These are phyloP conservation scores for Suillus paluster DNA, from an alignment of 768 basidiomycete species.

Conservation along the genomic window DNA sequence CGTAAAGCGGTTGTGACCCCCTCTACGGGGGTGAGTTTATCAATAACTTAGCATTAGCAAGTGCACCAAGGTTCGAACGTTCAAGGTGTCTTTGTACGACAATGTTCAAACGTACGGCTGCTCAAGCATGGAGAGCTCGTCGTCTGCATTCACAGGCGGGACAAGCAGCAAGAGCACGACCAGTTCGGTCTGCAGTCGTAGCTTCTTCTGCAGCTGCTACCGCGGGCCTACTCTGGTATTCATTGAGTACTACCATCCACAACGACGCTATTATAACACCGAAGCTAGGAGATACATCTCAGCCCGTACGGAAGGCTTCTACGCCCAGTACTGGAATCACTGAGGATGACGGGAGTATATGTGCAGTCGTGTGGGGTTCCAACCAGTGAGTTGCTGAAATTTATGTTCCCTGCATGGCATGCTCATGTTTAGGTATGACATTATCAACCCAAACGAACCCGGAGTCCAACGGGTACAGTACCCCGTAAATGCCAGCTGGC, in stretches of 20 bases:
- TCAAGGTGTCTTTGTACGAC: neutral
- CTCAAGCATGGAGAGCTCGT: conserved; percentile 3
- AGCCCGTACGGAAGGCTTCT: conserved; percentile 5
- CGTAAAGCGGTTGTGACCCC: conserved; percentile 5
- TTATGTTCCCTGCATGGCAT: conserved; percentile 3
- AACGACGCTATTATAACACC: conserved; percentile 35
- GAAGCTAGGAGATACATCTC: conserved; percentile 8
- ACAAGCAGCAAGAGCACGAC: conserved; percentile 21
- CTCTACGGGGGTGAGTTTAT: neutral
- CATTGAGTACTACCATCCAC: conserved; percentile 36
- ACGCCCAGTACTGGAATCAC: conserved; percentile 27
- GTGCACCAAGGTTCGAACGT: too few species aligned
- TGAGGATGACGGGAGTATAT: conserved; percentile 37
- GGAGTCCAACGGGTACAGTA: conserved; percentile 47
- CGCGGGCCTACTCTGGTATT: conserved; percentile 46
- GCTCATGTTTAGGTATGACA: conserved; percentile 44
- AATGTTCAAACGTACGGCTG: conserved; percentile 20
- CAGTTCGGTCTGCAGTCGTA: conserved; percentile 23
- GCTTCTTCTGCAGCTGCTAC: conserved; percentile 37
- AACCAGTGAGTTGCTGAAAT: conserved; percentile 54
- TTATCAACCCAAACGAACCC: conserved; percentile 46
- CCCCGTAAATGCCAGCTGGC: conserved; percentile 58
- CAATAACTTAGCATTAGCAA: neutral
- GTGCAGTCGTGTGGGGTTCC: conserved; percentile 73
- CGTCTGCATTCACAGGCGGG: conserved; percentile 26